Evolutionary conservation across 495 filamentous ascomycete genomes (phyloP).

Genomic region (Parachaetomium inaequale): DNA sequence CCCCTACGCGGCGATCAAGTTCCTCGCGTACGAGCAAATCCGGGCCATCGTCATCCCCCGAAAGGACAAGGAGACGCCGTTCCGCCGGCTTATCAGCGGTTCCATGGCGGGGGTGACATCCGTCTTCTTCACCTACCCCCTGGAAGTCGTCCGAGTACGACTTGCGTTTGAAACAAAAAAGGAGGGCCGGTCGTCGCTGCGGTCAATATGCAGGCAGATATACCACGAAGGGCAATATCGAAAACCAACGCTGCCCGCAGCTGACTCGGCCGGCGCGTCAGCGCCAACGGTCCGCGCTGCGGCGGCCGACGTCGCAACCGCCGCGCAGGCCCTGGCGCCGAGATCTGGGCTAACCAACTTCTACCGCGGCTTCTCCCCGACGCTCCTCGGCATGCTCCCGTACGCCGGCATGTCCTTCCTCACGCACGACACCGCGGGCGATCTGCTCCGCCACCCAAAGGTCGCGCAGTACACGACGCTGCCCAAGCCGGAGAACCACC

Average conservation of each 20-base stretch:
- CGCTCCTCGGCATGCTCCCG: conserved; percentile 87
- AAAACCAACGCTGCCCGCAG: conserved; percentile 16
- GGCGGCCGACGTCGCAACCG: conserved; percentile 29
- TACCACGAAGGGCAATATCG: conserved; percentile 62
- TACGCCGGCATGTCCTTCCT: conserved; percentile 98
- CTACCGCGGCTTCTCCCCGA: conserved; percentile 89
- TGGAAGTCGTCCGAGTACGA: conserved; percentile 89
- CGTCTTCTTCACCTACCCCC: conserved; percentile 92
- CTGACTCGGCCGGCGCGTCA: conserved; percentile 12
- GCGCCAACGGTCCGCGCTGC: conserved; percentile 21
- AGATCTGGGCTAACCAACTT: conserved; percentile 78
- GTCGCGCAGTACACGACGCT: conserved; percentile 66
- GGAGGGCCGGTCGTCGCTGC: conserved; percentile 60
- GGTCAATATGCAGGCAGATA: conserved; percentile 72
- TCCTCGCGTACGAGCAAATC: conserved; percentile 95
- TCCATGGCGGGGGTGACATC: conserved; percentile 80
- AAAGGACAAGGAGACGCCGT: conserved; percentile 69
- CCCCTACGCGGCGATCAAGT: conserved; percentile 96
- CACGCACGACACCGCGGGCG: conserved; percentile 82
- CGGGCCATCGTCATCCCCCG: conserved; percentile 67
- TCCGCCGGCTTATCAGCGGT: conserved; percentile 74
- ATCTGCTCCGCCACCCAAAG: conserved; percentile 65
- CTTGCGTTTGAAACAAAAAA: conserved; percentile 87
- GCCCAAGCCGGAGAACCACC: conserved; percentile 41
- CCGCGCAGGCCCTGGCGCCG: conserved; percentile 40